phyloP scores from a whole-genome alignment of 495 filamentous ascomycete genomes.

The Penicillium macrosclerotiorum region DNA sequence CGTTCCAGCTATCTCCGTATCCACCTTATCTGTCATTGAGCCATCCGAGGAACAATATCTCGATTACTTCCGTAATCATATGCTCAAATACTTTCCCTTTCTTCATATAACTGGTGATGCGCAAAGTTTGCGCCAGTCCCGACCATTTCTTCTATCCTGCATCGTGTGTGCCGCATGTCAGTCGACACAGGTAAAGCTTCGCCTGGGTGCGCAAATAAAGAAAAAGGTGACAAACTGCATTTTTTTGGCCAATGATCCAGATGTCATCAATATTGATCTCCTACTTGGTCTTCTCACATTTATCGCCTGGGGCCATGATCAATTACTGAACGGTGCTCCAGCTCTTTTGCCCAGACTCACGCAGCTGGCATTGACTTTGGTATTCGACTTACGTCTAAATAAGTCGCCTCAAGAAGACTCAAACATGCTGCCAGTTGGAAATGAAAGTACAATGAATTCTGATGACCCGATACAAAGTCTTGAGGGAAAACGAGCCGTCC shows the following conservation, averaged over 20 bases:
- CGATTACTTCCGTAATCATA: slow-evolving; percentile 30
- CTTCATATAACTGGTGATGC: slow-evolving; percentile 29
- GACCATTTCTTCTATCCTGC: slow-evolving; percentile 47
- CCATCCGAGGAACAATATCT: slow-evolving; percentile 30
- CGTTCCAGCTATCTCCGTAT: slow-evolving; percentile 34
- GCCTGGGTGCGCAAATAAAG: slow-evolving; percentile 30
- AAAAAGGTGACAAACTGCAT: slow-evolving; percentile 38
- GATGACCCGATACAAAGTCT: slow-evolving; percentile 19
- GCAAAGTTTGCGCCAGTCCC: slow-evolving; percentile 30
- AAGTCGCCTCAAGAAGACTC: slow-evolving; percentile 29
- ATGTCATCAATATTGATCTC: slow-evolving; percentile 37
- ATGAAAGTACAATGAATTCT: not conserved
- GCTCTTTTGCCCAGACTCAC: slow-evolving; percentile 36
- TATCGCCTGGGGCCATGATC: slow-evolving; percentile 33
- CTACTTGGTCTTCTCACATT: slow-evolving; percentile 46
- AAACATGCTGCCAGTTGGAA: slow-evolving; percentile 14
- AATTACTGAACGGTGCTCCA: slow-evolving; percentile 8
- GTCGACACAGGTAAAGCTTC: slow-evolving; percentile 29
- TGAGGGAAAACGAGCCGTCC: slow-evolving; percentile 44
- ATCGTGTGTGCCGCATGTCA: slow-evolving; percentile 36
- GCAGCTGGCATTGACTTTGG: slow-evolving; percentile 46
- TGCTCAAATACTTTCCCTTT: slow-evolving; percentile 38
- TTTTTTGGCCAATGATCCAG: slow-evolving; percentile 41
- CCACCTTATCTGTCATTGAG: slow-evolving; percentile 28
- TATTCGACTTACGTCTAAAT: slow-evolving; percentile 51